Evolutionary conservation across 192 early-diverging fungal species (phyloP).

Genomic region (Umbelopsis isabellina): DNA sequence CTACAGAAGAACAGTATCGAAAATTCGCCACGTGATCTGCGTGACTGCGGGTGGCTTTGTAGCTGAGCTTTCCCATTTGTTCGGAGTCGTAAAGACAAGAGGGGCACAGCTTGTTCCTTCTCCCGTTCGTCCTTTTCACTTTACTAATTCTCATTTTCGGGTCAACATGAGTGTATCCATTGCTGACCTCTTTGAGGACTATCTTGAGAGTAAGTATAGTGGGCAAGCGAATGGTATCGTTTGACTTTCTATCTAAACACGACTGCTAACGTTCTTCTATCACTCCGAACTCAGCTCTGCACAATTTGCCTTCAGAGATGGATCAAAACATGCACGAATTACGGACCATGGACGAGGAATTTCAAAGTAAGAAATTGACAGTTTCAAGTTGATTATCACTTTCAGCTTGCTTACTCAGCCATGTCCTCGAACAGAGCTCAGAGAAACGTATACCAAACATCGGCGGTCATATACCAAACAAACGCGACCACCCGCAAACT

Average conservation of each 20-base stretch:
- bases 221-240: too few relatives aligned
- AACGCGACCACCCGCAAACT: conserved; percentile 37
- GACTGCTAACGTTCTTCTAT: neutral
- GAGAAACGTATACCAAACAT: conserved; percentile 43
- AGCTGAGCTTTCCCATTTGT: neutral
- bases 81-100: neutral
- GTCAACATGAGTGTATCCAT: conserved; percentile 35
- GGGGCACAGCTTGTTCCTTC: neutral
- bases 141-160: neutral
- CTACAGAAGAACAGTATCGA: neutral
- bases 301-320: conserved; percentile 57
- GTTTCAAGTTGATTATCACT: neutral
- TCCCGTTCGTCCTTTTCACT: conserved; percentile 1
- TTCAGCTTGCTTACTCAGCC: neutral
- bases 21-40: neutral
- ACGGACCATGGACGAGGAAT: conserved; percentile 51
- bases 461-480: conserved; percentile 47
- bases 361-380: conserved; percentile 41
- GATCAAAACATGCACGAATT: conserved; percentile 57
- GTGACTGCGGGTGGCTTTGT: conserved; percentile 18
- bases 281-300: conserved; percentile 44
- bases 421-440: conserved; percentile 30
- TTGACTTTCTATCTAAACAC: neutral
- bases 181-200: conserved; percentile 57
- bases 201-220: conserved; percentile 53